phyloP scores from a whole-genome alignment of 2,329 filamentous ascomycete genomes.

The Fusarium tanahbumbuense region DNA sequence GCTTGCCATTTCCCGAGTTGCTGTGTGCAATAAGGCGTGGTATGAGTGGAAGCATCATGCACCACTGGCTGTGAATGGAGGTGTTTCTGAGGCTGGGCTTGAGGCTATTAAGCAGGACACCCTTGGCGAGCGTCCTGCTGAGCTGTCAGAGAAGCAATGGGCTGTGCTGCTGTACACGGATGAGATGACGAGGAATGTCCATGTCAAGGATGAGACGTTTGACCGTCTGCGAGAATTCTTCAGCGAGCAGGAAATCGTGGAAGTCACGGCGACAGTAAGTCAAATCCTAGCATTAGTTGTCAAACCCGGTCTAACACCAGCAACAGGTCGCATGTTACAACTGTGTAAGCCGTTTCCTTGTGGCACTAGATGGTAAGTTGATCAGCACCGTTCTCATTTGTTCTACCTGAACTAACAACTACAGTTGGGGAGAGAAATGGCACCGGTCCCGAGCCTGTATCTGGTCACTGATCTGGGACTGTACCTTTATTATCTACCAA shows the following conservation, averaged over 20 bases:
- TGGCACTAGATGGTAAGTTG: conserved; percentile 78
- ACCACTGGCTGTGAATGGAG: conserved; percentile 70
- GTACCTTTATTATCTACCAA: conserved; percentile 10
- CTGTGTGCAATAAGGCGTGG: conserved; percentile 82
- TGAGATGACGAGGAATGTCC: conserved; percentile 82
- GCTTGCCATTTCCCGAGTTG: conserved; percentile 83
- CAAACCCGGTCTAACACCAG: conserved; percentile 29
- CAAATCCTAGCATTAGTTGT: background rate
- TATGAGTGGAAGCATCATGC: conserved; percentile 88
- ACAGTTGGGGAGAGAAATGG: conserved; percentile 69
- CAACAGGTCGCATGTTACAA: conserved; percentile 77
- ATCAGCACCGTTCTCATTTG: conserved; percentile 16
- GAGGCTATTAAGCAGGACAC: conserved; percentile 55
- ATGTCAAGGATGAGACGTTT: conserved; percentile 77
- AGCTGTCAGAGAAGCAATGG: conserved; percentile 70
- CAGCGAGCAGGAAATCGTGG: conserved; percentile 78
- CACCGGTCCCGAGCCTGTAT: conserved; percentile 59
- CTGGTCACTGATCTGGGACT: conserved; percentile 48
- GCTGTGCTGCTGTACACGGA: conserved; percentile 80
- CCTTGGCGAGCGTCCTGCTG: conserved; percentile 48
- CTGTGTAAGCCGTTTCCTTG: conserved; percentile 84
- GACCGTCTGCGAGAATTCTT: conserved; percentile 70
- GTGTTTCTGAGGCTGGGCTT: conserved; percentile 65
- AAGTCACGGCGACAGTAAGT: conserved; percentile 79
- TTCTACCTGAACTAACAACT: conserved; percentile 44